phyloP scores from a whole-genome alignment of 805 yeast genomes.

The Candida dajiaensis region DNA sequence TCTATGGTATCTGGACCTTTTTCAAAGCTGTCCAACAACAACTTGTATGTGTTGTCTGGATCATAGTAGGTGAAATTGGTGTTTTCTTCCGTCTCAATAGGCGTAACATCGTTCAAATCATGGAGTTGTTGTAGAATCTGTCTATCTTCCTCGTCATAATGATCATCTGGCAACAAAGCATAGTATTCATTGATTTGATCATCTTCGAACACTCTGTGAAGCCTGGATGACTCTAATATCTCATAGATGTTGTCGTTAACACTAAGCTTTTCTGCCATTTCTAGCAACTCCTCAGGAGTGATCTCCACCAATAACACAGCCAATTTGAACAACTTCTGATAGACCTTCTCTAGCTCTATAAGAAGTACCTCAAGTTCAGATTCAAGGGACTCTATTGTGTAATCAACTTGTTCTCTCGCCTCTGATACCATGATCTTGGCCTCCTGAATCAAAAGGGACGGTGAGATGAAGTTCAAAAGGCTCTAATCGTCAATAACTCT shows the following conservation, averaged over 20 bases:
- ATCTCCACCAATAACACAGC: constrained; percentile 13
- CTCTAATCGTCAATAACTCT: constrained; percentile 3
- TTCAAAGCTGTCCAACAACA: not conserved
- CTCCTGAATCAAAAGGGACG: constrained; percentile 3
- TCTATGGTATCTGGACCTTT: not conserved
- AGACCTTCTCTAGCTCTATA: constrained; percentile 10
- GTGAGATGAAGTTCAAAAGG: constrained; percentile 2
- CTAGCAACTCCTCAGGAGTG: constrained; percentile 11
- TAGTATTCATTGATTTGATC: not conserved
- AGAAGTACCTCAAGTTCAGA: constrained; percentile 8
- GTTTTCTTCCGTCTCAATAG: not conserved
- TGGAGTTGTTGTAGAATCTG: constrained; percentile 3
- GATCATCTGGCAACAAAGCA: not conserved
- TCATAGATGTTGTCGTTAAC: not conserved
- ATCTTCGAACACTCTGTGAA: constrained; percentile 2
- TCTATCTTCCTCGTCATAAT: constrained; percentile 9
- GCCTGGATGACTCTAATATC: constrained; percentile 1
- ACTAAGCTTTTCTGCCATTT: constrained; percentile 9
- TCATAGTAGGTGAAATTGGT: not conserved
- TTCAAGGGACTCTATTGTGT: constrained; percentile 6
- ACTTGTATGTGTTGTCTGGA: not conserved
- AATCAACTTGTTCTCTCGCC: not conserved
- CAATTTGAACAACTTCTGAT: constrained; percentile 9
- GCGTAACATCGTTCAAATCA: constrained; percentile 10
- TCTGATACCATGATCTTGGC: constrained; percentile 1